Evolutionary conservation across 31 red algal genomes (phyloP).

Genomic region (Porphyra umbilicalis): DNA sequence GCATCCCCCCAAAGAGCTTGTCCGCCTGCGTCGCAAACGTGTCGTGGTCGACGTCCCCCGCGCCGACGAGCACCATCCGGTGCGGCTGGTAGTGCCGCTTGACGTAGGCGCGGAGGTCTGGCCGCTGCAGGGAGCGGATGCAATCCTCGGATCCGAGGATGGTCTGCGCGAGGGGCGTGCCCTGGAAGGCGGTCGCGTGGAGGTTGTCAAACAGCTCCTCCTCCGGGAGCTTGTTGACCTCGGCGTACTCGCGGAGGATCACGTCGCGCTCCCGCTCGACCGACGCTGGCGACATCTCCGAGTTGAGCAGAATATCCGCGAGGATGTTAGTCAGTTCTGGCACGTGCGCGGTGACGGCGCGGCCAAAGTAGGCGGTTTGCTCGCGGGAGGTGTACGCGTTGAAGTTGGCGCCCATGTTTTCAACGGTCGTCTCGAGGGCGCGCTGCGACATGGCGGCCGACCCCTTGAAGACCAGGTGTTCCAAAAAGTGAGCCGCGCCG

Average conservation of each 20-base stretch:
- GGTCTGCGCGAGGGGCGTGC: conserved; percentile 81
- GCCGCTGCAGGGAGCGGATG: conserved; percentile 74
- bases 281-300: conserved; percentile 67
- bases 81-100: conserved; percentile 92
- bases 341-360: conserved; percentile 63
- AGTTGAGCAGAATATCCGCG: conserved; percentile 95
- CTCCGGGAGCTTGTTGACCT: conserved; percentile 85
- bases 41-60: conserved; percentile 90
- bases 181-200: conserved; percentile 87
- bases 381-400: conserved; percentile 99
- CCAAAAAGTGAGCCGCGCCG: conserved; percentile 96
- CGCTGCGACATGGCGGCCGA: conserved; percentile 71
- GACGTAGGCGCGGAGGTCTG: conserved; percentile 76
- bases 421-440: conserved; percentile 74
- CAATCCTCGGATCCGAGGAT: conserved; percentile 92
- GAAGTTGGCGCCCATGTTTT: conserved; percentile 94
- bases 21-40: conserved; percentile 67
- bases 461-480: conserved; percentile 99
- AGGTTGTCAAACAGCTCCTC: conserved; percentile 97
- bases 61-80: conserved; percentile 93
- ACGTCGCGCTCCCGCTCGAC: conserved; percentile 97
- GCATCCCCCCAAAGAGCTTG: conserved; percentile 82
- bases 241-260: conserved; percentile 92
- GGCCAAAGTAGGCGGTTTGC: conserved; percentile 93
- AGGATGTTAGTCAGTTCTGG: conserved; percentile 75